phyloP scores from a whole-genome alignment of 345 rosid species.

The Gossypium bickii region DNA sequence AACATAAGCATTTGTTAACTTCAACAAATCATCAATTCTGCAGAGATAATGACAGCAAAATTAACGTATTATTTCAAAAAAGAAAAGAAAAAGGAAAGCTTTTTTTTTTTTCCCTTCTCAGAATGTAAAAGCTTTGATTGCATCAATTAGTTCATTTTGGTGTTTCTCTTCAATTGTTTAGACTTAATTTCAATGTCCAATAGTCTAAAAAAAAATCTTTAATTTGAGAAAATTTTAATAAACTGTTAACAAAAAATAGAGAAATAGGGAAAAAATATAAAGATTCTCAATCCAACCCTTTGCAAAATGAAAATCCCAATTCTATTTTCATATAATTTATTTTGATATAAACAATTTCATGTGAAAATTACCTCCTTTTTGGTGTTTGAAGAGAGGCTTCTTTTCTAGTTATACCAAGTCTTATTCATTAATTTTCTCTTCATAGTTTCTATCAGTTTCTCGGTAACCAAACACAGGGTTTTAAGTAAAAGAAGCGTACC shows the following conservation, averaged over 20 bases:
- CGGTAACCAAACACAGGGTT: not conserved
- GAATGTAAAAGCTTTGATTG: not conserved
- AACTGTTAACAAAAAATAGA: not conserved
- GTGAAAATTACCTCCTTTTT: not conserved
- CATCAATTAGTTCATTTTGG: not conserved
- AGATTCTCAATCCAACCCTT: not conserved
- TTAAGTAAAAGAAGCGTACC: slow-evolving; percentile 16
- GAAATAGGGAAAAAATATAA: not conserved
- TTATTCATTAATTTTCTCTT: too few species aligned
- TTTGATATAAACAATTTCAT: not conserved
- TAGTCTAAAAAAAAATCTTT: not conserved
- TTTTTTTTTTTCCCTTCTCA: too few species aligned
- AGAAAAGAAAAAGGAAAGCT: not conserved
- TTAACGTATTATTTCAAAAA: not conserved
- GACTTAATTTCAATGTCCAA: not conserved
- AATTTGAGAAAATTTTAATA: not conserved
- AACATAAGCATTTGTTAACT: slow-evolving; percentile 29
- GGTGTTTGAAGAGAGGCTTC: too few species aligned
- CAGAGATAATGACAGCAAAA: not conserved
- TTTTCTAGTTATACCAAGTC: too few species aligned
- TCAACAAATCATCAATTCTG: slow-evolving; percentile 42
- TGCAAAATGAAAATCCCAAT: not conserved
- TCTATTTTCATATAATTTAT: not conserved
- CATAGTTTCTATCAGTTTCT: not conserved
- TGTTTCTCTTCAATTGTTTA: not conserved